These are phyloP conservation scores for Colletotrichum sp. DNA, from an alignment of 2,329 filamentous ascomycete species.

Conservation along the genomic window DNA sequence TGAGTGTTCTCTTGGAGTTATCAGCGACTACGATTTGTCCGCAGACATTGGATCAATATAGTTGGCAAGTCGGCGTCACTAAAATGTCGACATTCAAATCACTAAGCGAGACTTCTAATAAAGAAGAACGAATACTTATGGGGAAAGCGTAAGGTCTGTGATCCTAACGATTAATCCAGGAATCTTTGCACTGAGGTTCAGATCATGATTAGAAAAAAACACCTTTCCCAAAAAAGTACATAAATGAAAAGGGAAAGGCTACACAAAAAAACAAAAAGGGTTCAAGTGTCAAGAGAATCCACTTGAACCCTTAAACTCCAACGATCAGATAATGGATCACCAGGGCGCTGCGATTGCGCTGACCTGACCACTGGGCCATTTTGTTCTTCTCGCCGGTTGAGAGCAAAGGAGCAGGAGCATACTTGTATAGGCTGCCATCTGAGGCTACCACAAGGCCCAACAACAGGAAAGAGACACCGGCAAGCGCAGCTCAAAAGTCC, in stretches of 20 bases:
- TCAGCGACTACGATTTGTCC: no score
- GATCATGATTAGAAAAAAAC: not conserved
- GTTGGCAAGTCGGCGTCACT: not conserved
- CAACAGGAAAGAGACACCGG: not conserved
- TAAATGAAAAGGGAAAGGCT: not conserved
- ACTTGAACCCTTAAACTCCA: not conserved
- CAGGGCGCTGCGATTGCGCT: not conserved
- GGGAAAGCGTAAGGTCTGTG: not conserved
- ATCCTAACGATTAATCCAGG: not conserved
- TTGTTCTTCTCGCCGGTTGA: not conserved
- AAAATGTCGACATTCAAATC: not conserved
- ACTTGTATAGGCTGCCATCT: not conserved
- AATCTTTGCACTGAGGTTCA: not conserved
- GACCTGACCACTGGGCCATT: not conserved
- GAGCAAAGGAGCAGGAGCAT: not conserved
- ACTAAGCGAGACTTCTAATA: not conserved
- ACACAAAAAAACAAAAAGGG: not conserved
- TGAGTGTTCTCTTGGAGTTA: no score
- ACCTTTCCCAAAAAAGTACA: not conserved
- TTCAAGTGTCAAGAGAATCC: not conserved
- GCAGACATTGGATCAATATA: not conserved
- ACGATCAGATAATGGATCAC: not conserved
- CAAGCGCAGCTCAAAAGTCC: not conserved
- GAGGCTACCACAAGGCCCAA: fast-evolving
- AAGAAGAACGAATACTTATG: not conserved